These are phyloP conservation scores for Aspergillus versicolor DNA, from an alignment of 2,329 filamentous ascomycete species.

Conservation along the genomic window DNA sequence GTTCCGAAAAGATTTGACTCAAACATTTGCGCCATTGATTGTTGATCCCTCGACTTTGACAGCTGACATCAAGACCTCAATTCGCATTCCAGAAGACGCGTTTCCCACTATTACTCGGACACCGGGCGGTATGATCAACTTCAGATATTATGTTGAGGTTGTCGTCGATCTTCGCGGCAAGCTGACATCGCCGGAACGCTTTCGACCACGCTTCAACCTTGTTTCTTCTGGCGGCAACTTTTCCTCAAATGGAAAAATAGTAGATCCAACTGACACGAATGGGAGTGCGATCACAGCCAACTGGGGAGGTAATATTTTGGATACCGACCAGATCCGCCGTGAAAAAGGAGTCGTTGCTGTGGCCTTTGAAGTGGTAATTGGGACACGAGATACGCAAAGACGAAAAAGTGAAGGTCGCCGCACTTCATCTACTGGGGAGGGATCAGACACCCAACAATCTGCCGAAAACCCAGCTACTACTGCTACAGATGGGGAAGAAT, in stretches of 20 bases:
- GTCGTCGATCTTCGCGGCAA: slow-evolving; percentile 90
- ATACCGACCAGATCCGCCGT: slow-evolving; percentile 80
- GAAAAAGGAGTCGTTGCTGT: slow-evolving; percentile 91
- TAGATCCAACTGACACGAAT: slow-evolving; percentile 32
- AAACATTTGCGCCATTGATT: slow-evolving; percentile 83
- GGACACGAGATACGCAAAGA: slow-evolving; percentile 73
- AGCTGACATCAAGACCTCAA: slow-evolving; percentile 75
- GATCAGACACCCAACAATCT: slow-evolving; percentile 28
- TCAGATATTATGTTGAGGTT: slow-evolving; percentile 91
- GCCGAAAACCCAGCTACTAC: slow-evolving; percentile 10
- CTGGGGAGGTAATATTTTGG: slow-evolving; percentile 66
- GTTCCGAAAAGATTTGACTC: slow-evolving; percentile 93
- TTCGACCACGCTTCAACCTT: slow-evolving; percentile 56
- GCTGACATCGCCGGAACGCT: slow-evolving; percentile 70
- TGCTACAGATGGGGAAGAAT: slow-evolving; percentile 27
- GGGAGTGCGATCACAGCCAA: slow-evolving; percentile 40
- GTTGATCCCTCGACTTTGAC: slow-evolving; percentile 78
- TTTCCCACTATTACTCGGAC: slow-evolving; percentile 91
- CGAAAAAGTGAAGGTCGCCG: slow-evolving; percentile 43
- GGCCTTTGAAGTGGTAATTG: slow-evolving; percentile 81
- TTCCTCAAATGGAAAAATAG: slow-evolving; percentile 41
- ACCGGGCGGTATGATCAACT: slow-evolving; percentile 90
- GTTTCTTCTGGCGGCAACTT: slow-evolving; percentile 47
- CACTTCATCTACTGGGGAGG: slow-evolving; percentile 28
- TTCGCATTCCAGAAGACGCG: slow-evolving; percentile 83